Evolutionary conservation across 2,329 filamentous ascomycete species (phyloP).

Genomic region (Talaromyces sp.): DNA sequence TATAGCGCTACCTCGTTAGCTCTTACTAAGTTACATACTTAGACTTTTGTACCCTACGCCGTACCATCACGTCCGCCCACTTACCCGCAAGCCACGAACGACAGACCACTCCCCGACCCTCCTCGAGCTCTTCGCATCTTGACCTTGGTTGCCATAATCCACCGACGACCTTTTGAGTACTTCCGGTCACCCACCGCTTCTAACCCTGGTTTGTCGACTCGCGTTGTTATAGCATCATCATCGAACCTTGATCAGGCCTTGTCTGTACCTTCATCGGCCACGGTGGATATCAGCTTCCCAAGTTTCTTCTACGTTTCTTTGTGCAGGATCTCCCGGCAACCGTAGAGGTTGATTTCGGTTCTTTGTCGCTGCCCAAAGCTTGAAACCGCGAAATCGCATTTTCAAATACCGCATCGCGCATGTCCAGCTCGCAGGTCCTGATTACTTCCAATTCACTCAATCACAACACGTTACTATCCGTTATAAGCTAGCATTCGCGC

Average conservation of each 20-base stretch:
- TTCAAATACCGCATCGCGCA: constrained; percentile 6
- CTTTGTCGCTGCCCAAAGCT: constrained; percentile 8
- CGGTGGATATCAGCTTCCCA: neutral
- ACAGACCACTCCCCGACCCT: neutral
- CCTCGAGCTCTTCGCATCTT: neutral
- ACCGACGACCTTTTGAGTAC: neutral
- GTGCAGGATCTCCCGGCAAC: neutral
- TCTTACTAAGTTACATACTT: neutral
- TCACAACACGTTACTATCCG: neutral
- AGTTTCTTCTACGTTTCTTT: neutral
- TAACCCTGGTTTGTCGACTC: neutral
- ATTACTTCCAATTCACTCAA: neutral
- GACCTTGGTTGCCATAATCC: neutral
- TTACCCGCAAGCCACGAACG: constrained; percentile 4
- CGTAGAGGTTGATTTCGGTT: neutral
- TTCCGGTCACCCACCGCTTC: neutral
- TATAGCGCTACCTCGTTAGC: neutral
- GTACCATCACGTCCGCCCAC: neutral
- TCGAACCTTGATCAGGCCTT: neutral
- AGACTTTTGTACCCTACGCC: neutral
- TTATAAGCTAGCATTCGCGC: neutral
- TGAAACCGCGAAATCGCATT: neutral
- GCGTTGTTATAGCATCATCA: neutral
- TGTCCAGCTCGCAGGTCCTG: neutral
- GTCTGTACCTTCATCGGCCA: neutral